Evolutionary conservation across 768 basidiomycete species (phyloP).

Genomic region (Lyophyllum atratum): DNA sequence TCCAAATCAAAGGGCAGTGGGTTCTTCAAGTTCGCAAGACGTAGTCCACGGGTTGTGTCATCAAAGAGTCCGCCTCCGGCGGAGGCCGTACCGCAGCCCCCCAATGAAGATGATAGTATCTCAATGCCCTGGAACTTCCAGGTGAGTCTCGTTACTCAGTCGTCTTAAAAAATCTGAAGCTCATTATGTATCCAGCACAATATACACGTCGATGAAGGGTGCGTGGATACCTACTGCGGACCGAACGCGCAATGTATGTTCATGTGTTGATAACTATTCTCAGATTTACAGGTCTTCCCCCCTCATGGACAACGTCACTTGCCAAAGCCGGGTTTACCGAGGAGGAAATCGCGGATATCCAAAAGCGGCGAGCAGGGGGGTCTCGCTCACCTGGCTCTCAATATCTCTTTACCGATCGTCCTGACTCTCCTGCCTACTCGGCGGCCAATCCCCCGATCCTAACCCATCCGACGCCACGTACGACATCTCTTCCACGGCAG

Average conservation of each 20-base stretch:
- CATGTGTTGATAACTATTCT: conserved; percentile 2
- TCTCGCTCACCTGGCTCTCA: conserved; percentile 35
- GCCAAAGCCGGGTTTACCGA: conserved; percentile 62
- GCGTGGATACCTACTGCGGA: conserved; percentile 21
- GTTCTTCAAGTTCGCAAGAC: conserved; percentile 46
- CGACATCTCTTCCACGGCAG: conserved; percentile 36
- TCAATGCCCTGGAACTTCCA: conserved; percentile 78
- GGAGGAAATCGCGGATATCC: conserved; percentile 68
- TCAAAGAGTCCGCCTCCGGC: conserved; percentile 22
- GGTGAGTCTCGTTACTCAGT: conserved; percentile 38
- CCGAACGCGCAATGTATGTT: not conserved
- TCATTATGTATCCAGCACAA: conserved; percentile 53
- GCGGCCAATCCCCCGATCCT: conserved; percentile 21
- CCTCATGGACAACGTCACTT: conserved; percentile 70
- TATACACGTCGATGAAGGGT: conserved; percentile 80
- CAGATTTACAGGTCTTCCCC: conserved; percentile 68
- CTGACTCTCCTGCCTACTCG: conserved; percentile 32
- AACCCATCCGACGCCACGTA: conserved; percentile 32
- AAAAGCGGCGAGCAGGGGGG: conserved; percentile 39
- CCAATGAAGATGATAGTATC: conserved; percentile 58
- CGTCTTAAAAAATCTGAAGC: not conserved
- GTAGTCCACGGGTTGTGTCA: conserved; percentile 29
- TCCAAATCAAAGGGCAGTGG: conserved; percentile 39
- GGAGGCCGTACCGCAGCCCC: conserved; percentile 18
- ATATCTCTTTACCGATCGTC: conserved; percentile 36